A percentile compares a stretch with the other conserved stretches of the same genome.
phyloP scores from a whole-genome alignment of 139 green algal genomes.

The Micractinium sp. region DNA sequence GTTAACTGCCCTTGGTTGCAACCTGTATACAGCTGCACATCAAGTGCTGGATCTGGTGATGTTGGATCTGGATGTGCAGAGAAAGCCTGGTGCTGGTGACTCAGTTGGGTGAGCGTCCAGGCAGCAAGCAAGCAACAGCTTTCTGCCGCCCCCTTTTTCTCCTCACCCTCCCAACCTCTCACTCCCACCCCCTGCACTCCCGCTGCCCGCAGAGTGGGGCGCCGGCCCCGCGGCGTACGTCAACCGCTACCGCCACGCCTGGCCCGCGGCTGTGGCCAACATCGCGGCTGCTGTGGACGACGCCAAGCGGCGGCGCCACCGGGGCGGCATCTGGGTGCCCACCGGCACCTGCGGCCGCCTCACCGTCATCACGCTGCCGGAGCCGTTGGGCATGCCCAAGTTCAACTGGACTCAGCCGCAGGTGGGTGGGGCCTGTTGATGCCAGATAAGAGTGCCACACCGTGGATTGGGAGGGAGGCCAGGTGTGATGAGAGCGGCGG shows the following conservation, averaged over 20 bases:
- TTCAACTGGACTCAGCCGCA: constrained; percentile 45
- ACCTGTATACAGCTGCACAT: no score
- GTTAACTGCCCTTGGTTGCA: not conserved
- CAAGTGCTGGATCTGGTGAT: not conserved
- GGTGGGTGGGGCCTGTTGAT: not conserved
- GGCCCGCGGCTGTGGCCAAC: constrained; percentile 37
- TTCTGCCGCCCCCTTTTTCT: not conserved
- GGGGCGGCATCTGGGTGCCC: constrained; percentile 27
- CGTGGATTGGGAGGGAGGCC: not conserved
- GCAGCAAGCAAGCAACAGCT: not conserved
- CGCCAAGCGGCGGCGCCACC: constrained; percentile 20
- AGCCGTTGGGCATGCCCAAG: constrained; percentile 47
- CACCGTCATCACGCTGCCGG: constrained; percentile 44
- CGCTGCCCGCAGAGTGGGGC: constrained; percentile 5
- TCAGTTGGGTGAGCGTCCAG: not conserved
- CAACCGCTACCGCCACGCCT: constrained; percentile 67
- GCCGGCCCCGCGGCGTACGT: constrained; percentile 48
- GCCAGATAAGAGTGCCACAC: no score
- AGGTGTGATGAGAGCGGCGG: no score
- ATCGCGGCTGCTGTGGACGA: constrained; percentile 50
- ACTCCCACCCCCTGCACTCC: not conserved
- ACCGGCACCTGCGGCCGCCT: constrained; percentile 43
- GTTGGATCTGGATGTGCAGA: not conserved
- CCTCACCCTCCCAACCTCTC: not conserved
- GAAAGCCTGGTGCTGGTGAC: no score